Percentiles rank a stretch among this genome's conserved stretches.
Conservation (phyloP, 2,329 filamentous ascomycete species). For the Elsinoe fawcettii region DNA sequence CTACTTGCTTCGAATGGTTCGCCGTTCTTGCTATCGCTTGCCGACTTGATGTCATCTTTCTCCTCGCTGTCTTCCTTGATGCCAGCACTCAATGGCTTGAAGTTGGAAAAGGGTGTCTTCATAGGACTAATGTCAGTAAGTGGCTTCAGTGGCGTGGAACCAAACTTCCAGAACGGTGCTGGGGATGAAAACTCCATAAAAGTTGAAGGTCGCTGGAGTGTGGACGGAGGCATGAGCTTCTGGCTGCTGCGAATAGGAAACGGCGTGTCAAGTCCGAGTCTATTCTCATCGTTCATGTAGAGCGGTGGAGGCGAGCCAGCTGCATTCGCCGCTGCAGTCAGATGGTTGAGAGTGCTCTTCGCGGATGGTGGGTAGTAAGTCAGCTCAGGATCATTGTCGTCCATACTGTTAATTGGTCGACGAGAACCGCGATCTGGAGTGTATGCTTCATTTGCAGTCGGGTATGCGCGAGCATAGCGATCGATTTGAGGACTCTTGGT, state of each 20-base stretch:
- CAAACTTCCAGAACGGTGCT: constrained; percentile 84
- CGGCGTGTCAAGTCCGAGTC: constrained; percentile 30
- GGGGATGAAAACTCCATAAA: constrained; percentile 81
- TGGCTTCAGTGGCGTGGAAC: constrained; percentile 55
- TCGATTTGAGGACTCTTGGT: constrained; percentile 38
- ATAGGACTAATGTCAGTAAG: constrained; percentile 31
- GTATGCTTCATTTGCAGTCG: constrained; percentile 44
- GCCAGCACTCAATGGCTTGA: constrained; percentile 21
- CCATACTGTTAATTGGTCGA: constrained; percentile 27
- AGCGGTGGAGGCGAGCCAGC: constrained; percentile 32
- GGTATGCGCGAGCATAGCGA: constrained; percentile 34
- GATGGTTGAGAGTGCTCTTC: constrained; percentile 23
- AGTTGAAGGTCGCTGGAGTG: constrained; percentile 71
- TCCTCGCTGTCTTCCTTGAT: constrained; percentile 21
- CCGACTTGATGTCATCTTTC: constrained; percentile 20
- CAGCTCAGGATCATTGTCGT: constrained; percentile 19
- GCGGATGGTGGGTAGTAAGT: constrained; percentile 21
- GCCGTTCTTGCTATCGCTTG: constrained; percentile 19
- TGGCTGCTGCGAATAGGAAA: constrained; percentile 41
- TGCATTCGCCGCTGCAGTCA: constrained; percentile 31
- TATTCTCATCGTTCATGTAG: constrained; percentile 31
- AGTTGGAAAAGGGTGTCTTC: constrained; percentile 30
- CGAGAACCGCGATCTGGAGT: constrained; percentile 48
- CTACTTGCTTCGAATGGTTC: constrained; percentile 29
- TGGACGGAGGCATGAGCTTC: constrained; percentile 69